phyloP scores from a whole-genome alignment of 768 basidiomycete species.

The Psilocybe cubensis region DNA sequence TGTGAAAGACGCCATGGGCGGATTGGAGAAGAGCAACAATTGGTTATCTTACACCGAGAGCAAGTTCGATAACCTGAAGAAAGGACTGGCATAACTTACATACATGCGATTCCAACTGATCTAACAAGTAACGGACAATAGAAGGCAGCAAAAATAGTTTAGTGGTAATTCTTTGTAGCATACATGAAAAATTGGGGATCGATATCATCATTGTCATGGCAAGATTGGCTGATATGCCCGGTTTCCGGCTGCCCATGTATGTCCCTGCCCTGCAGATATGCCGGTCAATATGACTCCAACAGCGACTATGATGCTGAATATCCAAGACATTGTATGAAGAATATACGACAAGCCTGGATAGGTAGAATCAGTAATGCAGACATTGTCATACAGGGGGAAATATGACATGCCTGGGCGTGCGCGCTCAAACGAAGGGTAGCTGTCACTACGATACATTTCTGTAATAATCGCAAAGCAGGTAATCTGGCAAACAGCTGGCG shows the following conservation, averaged over 20 bases:
- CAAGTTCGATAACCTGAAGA: slow-evolving; percentile 79
- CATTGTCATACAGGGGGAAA: not conserved
- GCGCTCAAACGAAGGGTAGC: slow-evolving; percentile 54
- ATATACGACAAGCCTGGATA: slow-evolving; percentile 60
- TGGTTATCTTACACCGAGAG: slow-evolving; percentile 82
- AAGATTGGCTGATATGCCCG: slow-evolving; percentile 58
- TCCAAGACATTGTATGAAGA: slow-evolving; percentile 65
- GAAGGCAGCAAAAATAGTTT: not conserved
- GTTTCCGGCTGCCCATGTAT: slow-evolving; percentile 79
- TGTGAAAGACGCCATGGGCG: slow-evolving; percentile 81
- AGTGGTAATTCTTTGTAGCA: not conserved
- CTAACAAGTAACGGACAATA: not conserved
- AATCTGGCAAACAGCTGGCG: slow-evolving; percentile 66
- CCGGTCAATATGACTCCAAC: slow-evolving; percentile 65
- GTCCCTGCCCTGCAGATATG: slow-evolving; percentile 59
- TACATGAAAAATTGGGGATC: not conserved
- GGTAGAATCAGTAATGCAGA: not conserved
- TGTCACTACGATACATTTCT: slow-evolving; percentile 51
- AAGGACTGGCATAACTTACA: slow-evolving; percentile 55
- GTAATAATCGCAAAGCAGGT: slow-evolving; percentile 67
- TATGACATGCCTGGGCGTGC: slow-evolving; percentile 53
- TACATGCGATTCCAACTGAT: not conserved
- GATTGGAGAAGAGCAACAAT: slow-evolving; percentile 69
- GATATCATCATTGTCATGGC: slow-evolving; percentile 6
- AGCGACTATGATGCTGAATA: slow-evolving; percentile 53